These are phyloP conservation scores for Penicillium goetzii DNA, from an alignment of 495 filamentous ascomycete genomes.

Conservation along the genomic window DNA sequence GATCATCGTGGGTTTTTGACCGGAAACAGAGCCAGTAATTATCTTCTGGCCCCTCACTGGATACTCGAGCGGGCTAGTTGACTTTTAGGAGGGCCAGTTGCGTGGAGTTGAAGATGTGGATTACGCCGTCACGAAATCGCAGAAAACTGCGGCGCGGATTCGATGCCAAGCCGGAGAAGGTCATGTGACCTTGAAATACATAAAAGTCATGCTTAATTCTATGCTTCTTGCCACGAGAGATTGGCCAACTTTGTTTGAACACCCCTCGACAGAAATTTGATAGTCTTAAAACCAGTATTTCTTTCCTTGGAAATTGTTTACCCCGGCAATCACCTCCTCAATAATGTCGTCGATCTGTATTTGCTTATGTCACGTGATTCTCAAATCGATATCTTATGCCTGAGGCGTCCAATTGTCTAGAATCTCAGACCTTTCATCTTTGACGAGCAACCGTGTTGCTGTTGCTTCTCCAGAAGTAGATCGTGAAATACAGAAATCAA, in stretches of 20 bases:
- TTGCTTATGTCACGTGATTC: neutral
- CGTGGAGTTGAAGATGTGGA: slow-evolving; percentile 14
- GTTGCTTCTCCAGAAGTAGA: neutral
- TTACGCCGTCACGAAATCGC: slow-evolving; percentile 22
- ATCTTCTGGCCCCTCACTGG: neutral
- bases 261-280: neutral
- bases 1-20: slow-evolving; percentile 41
- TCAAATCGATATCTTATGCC: neutral
- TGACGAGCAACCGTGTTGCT: neutral
- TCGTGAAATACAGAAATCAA: too few species aligned
- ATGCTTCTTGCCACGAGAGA: neutral
- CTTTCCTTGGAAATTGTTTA: too few species aligned
- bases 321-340: too few species aligned
- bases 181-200: slow-evolving; percentile 35
- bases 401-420: neutral
- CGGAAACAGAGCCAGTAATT: neutral
- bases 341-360: neutral
- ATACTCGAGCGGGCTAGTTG: neutral
- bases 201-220: neutral
- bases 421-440: neutral
- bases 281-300: neutral
- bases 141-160: slow-evolving; percentile 51
- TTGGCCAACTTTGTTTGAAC: neutral
- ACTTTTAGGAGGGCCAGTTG: slow-evolving; percentile 9
- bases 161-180: slow-evolving; percentile 47